Evolutionary conservation across 169 alveolate genomes (phyloP).

Genomic region (Plasmodium vivax): DNA sequence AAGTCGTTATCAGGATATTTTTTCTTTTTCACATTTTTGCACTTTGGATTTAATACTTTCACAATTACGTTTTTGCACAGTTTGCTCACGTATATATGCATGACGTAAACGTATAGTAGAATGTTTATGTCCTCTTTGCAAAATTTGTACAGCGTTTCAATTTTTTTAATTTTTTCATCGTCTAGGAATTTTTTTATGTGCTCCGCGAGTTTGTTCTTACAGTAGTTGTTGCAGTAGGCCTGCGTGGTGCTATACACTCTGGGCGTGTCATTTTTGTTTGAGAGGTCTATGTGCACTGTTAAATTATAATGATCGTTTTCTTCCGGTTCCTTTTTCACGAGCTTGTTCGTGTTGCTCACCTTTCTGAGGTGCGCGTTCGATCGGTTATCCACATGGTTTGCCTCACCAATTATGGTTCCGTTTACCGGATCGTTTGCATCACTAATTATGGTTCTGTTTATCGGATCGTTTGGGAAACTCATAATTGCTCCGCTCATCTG

Average conservation of each 20-base stretch:
- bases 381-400: background rate
- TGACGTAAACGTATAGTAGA: constrained; percentile 35
- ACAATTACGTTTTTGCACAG: constrained; percentile 53
- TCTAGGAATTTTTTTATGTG: constrained; percentile 7
- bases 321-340: background rate
- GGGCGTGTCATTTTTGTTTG: background rate
- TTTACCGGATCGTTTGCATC: background rate
- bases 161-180: constrained; percentile 44
- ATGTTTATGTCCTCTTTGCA: constrained; percentile 44
- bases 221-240: background rate
- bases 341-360: background rate
- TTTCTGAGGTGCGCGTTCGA: background rate
- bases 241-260: background rate
- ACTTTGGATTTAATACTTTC: constrained; percentile 32
- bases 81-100: constrained; percentile 47
- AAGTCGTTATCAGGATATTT: constrained; percentile 40
- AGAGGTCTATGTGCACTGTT: background rate
- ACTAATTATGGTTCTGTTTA: background rate
- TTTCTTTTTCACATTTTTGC: constrained; percentile 27
- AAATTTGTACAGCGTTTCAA: constrained; percentile 24
- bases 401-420: background rate
- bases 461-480: background rate
- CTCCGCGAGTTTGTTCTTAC: background rate
- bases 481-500: background rate
- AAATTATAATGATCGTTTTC: background rate